Base-by-base conservation (phyloP, 352 stramenopile species). In the Phytopythium vexans region DNA sequence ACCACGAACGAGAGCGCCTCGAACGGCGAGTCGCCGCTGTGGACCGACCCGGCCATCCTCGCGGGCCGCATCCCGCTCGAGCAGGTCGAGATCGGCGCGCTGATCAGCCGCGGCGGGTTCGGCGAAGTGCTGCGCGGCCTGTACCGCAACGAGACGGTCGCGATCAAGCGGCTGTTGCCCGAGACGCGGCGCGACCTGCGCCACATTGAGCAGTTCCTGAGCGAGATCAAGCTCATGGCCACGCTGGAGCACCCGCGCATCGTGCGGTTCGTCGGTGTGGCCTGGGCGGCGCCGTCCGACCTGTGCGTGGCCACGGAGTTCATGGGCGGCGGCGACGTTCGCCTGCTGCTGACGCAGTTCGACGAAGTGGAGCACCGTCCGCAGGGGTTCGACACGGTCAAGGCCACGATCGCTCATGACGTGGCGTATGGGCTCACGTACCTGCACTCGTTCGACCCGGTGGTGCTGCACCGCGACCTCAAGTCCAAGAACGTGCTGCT, bases 391-490 rank as follows among this genome's bases (percentile, higher is more conserved):
- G 66, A 77, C 43, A 45, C 64, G 9, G 69, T 76, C 32, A 84
- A 84, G 49, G 31, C 75, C 8, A 27, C 60, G 2, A 65, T 82
- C 32, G 71, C 70, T 7, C 62, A 59, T 10, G 70, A 81, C 46
- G 68, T 82, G 32, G 65, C 66, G 8, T 75, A 84, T n/a, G 70
- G 68, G 1, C 68, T 84, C 11, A 64, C 74, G 49, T 82, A 86
- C 46, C 49, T 86, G 6, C 74, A 86, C 53, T 80, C 74, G 15
- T 58, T 80, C 43, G 43, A 74, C 40, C 68, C 71, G 1, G 58
- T 58, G 7, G 66, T 74, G 37, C 41, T 79, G 21, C 53, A 60
- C 11, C 53, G 53, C 16, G 53, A 60, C 41, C 46, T 60, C 27
- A 60, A 60, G 45, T 60, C 53, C 8, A 47, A 36, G 4, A 83